These are phyloP conservation scores for Penicillium bialowiezense DNA, from an alignment of 495 filamentous ascomycete genomes.

Conservation along the genomic window DNA sequence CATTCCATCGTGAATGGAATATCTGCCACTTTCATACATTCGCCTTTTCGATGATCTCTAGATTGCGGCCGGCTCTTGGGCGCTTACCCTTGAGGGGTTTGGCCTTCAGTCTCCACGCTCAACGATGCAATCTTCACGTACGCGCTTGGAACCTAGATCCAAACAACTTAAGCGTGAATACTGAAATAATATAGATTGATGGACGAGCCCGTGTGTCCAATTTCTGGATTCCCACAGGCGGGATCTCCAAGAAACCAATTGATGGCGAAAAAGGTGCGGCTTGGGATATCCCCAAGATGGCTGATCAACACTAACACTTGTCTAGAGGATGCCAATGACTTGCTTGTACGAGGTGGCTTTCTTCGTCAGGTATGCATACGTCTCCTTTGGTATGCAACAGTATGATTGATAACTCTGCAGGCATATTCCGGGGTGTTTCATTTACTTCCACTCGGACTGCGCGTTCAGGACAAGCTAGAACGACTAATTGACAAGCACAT, in stretches of 20 bases:
- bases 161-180: slow-evolving; percentile 6
- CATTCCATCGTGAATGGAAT: background rate
- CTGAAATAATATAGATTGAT: slow-evolving; percentile 43
- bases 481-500: slow-evolving; percentile 85
- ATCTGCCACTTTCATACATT: background rate
- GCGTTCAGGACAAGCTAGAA: slow-evolving; percentile 89
- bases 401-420: slow-evolving; percentile 32
- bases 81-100: slow-evolving; percentile 11
- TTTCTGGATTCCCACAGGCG: slow-evolving; percentile 75
- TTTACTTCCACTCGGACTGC: slow-evolving; percentile 81
- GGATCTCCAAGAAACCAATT: slow-evolving; percentile 56
- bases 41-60: slow-evolving; percentile 12
- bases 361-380: slow-evolving; percentile 61
- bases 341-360: slow-evolving; percentile 75
- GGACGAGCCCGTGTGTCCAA: slow-evolving; percentile 62
- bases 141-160: slow-evolving; percentile 1
- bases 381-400: background rate
- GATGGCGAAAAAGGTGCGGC: slow-evolving; percentile 42
- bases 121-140: slow-evolving; percentile 28
- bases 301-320: slow-evolving; percentile 14
- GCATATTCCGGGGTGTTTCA: slow-evolving; percentile 91
- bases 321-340: slow-evolving; percentile 65
- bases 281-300: background rate
- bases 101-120: slow-evolving; percentile 9
- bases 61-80: slow-evolving; percentile 1